Evolutionary conservation across 345 rosid species (phyloP).

Genomic region (Clarkia xantiana): DNA sequence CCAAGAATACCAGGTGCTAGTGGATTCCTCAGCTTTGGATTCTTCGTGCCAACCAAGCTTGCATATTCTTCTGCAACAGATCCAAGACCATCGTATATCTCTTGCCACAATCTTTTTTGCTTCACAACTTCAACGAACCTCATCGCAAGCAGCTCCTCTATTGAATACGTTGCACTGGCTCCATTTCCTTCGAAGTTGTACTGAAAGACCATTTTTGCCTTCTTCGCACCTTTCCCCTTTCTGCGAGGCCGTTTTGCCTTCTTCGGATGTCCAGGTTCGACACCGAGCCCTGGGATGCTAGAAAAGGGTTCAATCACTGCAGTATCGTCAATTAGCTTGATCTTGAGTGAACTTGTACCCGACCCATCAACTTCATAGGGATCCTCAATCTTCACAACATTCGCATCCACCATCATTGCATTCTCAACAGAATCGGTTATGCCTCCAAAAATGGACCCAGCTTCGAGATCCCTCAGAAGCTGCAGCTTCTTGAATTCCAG

Average conservation of each 20-base stretch:
- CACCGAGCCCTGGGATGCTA: conserved; percentile 15
- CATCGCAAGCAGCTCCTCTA: conserved; percentile 55
- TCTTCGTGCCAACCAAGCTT: conserved; percentile 28
- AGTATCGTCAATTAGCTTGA: conserved; percentile 63
- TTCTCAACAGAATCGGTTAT: background rate
- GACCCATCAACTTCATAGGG: conserved; percentile 9
- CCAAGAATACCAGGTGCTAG: conserved; percentile 23
- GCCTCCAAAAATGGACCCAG: background rate
- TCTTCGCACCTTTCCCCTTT: conserved; percentile 23
- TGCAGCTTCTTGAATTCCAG: conserved; percentile 1
- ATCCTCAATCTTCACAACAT: conserved; percentile 3
- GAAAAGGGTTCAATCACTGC: conserved; percentile 41
- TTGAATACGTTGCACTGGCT: conserved; percentile 28
- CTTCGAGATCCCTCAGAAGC: background rate
- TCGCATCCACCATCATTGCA: background rate
- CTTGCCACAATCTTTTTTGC: conserved; percentile 56
- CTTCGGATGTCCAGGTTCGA: conserved; percentile 21
- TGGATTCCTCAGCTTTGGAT: conserved; percentile 17
- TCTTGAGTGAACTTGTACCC: conserved; percentile 30
- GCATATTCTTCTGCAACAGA: conserved; percentile 39
- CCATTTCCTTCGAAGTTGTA: conserved; percentile 3
- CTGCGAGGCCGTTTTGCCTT: conserved; percentile 23
- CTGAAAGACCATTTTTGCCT: conserved; percentile 5
- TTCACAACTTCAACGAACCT: conserved; percentile 41
- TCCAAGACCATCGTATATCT: conserved; percentile 36